These are phyloP conservation scores for Cercophora samala DNA, from an alignment of 495 filamentous ascomycete genomes.

Conservation along the genomic window DNA sequence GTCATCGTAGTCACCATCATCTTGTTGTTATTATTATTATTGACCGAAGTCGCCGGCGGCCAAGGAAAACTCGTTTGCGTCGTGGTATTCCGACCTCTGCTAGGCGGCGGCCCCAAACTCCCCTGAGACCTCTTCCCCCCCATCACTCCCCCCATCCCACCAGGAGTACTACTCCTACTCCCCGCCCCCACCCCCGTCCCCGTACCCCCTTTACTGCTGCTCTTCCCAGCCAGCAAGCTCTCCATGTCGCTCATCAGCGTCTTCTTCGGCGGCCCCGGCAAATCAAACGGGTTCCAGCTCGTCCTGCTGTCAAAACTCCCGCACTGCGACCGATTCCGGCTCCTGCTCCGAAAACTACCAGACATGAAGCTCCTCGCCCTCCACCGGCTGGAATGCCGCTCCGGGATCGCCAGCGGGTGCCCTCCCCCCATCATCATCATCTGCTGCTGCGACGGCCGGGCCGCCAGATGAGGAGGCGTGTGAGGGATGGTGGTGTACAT, in stretches of 20 bases:
- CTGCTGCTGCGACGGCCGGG: background rate
- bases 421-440: slow-evolving; percentile 6
- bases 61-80: background rate
- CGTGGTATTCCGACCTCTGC: no score
- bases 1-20: no score
- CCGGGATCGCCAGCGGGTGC: slow-evolving; percentile 10
- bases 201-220: background rate
- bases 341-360: background rate
- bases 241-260: slow-evolving; percentile 16
- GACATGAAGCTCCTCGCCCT: slow-evolving; percentile 1
- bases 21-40: no score
- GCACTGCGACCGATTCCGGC: background rate
- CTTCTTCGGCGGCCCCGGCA: slow-evolving; percentile 17
- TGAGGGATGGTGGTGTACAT: no score
- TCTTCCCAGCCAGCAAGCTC: slow-evolving; percentile 6
- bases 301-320: slow-evolving; percentile 14
- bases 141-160: background rate
- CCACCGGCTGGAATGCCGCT: slow-evolving; percentile 9
- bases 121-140: background rate
- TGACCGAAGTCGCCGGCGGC: background rate
- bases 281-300: slow-evolving; percentile 26
- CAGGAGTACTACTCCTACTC: no score
- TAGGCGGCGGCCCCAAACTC: background rate
- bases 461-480: background rate
- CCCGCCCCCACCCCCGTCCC: no score